A percentile compares a stretch with the other conserved stretches of the same genome.
Evolutionary conservation across 2,329 filamentous ascomycete genomes (phyloP).

Genomic region (Ophiostoma angusticollis): DNA sequence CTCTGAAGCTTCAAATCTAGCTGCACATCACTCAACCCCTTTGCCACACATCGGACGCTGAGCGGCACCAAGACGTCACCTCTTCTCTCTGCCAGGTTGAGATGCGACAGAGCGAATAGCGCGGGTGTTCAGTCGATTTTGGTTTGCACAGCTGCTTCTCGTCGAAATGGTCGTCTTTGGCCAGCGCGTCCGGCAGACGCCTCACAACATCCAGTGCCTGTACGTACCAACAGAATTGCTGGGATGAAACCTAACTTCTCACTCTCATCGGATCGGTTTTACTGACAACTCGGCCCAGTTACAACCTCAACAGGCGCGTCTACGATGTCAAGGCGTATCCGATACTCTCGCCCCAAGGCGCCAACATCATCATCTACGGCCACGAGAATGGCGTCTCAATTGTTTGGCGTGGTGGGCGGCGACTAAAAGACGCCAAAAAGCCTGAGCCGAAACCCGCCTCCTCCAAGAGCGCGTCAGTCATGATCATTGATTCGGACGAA

Average conservation of each 20-base stretch:
- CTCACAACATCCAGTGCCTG: conserved; percentile 26
- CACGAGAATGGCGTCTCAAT: conserved; percentile 50
- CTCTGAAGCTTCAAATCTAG: no score
- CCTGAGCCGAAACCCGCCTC: conserved; percentile 6
- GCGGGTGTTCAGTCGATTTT: no score
- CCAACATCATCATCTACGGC: conserved; percentile 49
- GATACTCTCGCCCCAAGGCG: conserved; percentile 48
- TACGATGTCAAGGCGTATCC: conserved; percentile 50
- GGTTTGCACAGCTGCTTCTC: no score
- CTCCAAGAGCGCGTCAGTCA: conserved; percentile 34
- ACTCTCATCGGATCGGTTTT: background rate
- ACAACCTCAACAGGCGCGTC: conserved; percentile 44
- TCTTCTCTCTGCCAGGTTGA: no score
- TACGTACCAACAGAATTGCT: conserved; percentile 16
- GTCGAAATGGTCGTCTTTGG: conserved; percentile 13
- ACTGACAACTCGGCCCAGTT: conserved; percentile 27
- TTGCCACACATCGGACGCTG: no score
- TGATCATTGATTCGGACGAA: conserved; percentile 49
- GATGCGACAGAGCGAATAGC: no score
- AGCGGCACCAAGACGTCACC: no score
- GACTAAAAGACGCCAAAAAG: conserved; percentile 38
- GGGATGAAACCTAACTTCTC: no score
- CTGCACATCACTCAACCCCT: no score
- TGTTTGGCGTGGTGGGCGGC: conserved; percentile 48
- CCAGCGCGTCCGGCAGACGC: conserved; percentile 24